These are phyloP conservation scores for Hemileccinum rubropunctum DNA, from an alignment of 768 basidiomycete genomes.

Conservation along the genomic window DNA sequence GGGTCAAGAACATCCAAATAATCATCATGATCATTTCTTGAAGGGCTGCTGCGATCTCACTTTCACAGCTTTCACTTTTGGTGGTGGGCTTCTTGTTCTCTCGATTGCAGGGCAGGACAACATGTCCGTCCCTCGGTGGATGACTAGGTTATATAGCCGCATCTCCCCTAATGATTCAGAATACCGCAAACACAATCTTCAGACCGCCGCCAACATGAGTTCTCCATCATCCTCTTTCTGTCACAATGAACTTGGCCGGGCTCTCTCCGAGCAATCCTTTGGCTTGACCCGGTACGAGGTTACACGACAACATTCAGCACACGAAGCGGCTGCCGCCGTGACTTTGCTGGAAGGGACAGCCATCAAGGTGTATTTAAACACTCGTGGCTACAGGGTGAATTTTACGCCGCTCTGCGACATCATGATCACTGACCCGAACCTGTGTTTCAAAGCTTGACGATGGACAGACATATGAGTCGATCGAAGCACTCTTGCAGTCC, in stretches of 20 bases:
- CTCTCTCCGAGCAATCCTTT: constrained; percentile 58
- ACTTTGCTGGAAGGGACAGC: constrained; percentile 54
- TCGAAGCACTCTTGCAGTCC: constrained; percentile 56
- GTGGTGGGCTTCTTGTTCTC: constrained; percentile 11
- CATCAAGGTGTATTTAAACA: constrained; percentile 47
- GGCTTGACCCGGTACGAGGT: constrained; percentile 50
- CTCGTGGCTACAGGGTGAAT: constrained; percentile 56
- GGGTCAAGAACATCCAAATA: constrained; percentile 22
- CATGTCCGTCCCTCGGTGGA: constrained; percentile 28
- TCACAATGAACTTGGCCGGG: constrained; percentile 49
- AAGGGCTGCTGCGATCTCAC: constrained; percentile 18
- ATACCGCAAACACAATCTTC: constrained; percentile 22
- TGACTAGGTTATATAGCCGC: constrained; percentile 28
- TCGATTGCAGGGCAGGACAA: constrained; percentile 8
- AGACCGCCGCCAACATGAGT: constrained; percentile 13
- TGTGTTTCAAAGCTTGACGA: constrained; percentile 23
- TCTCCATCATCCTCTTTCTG: constrained; percentile 26
- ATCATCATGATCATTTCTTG: constrained; percentile 20
- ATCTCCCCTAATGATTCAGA: constrained; percentile 6
- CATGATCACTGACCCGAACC: constrained; percentile 9
- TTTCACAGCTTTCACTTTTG: constrained; percentile 11
- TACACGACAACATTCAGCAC: constrained; percentile 32
- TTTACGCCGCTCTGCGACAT: background rate
- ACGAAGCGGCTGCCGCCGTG: constrained; percentile 53
- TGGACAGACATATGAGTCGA: constrained; percentile 47